phyloP scores from a whole-genome alignment of 805 yeast species.

The Phaffomyces antillensis region DNA sequence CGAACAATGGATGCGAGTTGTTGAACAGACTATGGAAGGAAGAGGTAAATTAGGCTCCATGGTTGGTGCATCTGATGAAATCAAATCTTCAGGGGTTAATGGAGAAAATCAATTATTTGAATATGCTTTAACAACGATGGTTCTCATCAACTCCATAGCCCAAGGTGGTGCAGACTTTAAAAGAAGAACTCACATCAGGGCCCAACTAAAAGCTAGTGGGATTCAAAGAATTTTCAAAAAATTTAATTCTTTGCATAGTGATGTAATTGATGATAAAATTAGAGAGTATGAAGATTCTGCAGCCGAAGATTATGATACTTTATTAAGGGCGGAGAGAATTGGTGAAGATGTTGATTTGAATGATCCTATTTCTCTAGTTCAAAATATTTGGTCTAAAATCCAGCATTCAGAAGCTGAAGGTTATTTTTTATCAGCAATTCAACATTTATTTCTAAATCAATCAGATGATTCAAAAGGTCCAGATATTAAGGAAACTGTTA shows the following conservation, averaged over 20 bases:
- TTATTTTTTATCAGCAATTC: slow-evolving; percentile 43
- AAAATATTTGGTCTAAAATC: slow-evolving; percentile 55
- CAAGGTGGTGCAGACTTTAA: slow-evolving; percentile 30
- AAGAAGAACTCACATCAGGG: slow-evolving; percentile 49
- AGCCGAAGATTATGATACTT: slow-evolving; percentile 47
- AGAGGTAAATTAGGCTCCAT: slow-evolving; percentile 84
- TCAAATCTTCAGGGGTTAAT: slow-evolving; percentile 40
- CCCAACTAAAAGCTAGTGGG: slow-evolving; percentile 52
- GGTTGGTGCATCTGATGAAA: slow-evolving; percentile 89
- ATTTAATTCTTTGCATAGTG: slow-evolving; percentile 47
- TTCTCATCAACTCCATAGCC: slow-evolving; percentile 61
- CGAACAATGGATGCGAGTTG: slow-evolving; percentile 64
- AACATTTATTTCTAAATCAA: slow-evolving; percentile 42
- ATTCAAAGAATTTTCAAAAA: slow-evolving; percentile 43
- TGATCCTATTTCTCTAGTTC: slow-evolving; percentile 60
- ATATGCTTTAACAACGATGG: slow-evolving; percentile 62
- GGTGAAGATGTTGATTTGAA: slow-evolving; percentile 37
- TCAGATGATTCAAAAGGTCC: slow-evolving; percentile 33
- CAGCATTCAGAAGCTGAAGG: slow-evolving; percentile 44
- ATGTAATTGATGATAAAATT: slow-evolving; percentile 59
- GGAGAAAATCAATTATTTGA: slow-evolving; percentile 63
- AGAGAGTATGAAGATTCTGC: slow-evolving; percentile 50
- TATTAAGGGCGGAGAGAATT: slow-evolving; percentile 28
- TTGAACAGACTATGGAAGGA: slow-evolving; percentile 68
- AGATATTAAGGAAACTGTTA: slow-evolving; percentile 36